Evolutionary conservation across 306 rosid genomes (phyloP).

Genomic region (Boehmeria nivea): DNA sequence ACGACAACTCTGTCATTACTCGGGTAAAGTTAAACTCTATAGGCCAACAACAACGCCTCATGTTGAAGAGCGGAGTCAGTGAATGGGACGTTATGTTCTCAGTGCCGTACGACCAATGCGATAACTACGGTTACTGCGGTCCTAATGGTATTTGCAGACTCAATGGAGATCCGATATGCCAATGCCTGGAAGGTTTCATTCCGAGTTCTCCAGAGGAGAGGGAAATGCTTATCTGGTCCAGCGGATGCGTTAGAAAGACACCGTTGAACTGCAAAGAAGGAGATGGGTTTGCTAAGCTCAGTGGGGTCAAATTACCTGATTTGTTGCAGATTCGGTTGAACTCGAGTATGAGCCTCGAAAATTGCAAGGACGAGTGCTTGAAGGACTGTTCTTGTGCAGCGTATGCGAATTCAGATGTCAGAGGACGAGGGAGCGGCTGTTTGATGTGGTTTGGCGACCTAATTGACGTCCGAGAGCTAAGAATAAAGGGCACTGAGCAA

Average conservation of each 20-base stretch:
- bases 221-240: conserved; percentile 25
- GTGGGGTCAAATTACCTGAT: conserved; percentile 27
- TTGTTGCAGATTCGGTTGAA: conserved; percentile 5
- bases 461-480: conserved; percentile 28
- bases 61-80: background rate
- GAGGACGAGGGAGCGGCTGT: conserved; percentile 28
- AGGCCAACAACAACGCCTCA: conserved; percentile 1
- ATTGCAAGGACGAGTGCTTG: conserved; percentile 30
- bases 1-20: background rate
- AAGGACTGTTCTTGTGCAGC: conserved; percentile 41
- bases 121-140: conserved; percentile 12
- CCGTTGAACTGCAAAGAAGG: conserved; percentile 19
- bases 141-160: conserved; percentile 12
- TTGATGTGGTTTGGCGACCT: conserved; percentile 36
- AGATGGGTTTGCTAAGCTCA: conserved; percentile 28
- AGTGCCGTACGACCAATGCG: conserved; percentile 8
- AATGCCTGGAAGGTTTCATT: conserved; percentile 43
- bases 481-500: conserved; percentile 6
- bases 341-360: conserved; percentile 11
- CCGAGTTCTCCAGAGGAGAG: conserved; percentile 22
- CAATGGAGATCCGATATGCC: conserved; percentile 26
- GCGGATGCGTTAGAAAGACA: conserved; percentile 32
- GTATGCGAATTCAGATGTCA: conserved; percentile 30
- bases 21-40: background rate
- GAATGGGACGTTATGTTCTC: conserved; percentile 7